These are phyloP conservation scores for Apiospora pterosperma DNA, from an alignment of 2,329 filamentous ascomycete species.

Conservation along the genomic window DNA sequence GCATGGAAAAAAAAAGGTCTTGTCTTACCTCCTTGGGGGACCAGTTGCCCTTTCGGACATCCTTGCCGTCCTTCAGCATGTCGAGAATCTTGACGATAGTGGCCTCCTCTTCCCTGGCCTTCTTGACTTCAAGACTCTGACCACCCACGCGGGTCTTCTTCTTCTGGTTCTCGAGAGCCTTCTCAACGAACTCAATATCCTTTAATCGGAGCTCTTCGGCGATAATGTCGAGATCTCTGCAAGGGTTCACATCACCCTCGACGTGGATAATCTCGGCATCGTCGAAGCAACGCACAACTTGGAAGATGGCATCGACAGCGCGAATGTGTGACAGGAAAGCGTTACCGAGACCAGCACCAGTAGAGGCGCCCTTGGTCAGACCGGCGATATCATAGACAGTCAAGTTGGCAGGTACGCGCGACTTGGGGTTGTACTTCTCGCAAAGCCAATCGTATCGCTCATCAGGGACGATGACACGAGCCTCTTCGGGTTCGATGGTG, in stretches of 20 bases:
- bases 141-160: slow-evolving; percentile 95
- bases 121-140: slow-evolving; percentile 96
- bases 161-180: slow-evolving; percentile 84
- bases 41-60: slow-evolving; percentile 90
- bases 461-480: slow-evolving; percentile 94
- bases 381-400: slow-evolving; percentile 99
- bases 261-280: slow-evolving; percentile 99
- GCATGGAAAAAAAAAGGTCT: slow-evolving; percentile 16
- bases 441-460: slow-evolving; percentile 94
- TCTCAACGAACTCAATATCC: slow-evolving; percentile 98
- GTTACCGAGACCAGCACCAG: slow-evolving; percentile 95
- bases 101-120: slow-evolving; percentile 89
- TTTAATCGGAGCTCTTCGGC: slow-evolving; percentile 94
- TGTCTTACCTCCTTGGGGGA: slow-evolving; percentile 84
- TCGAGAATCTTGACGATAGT: slow-evolving; percentile 87
- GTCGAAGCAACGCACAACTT: slow-evolving; percentile 95
- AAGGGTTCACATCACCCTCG: slow-evolving; percentile 95
- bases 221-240: slow-evolving; percentile 93
- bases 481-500: slow-evolving; percentile 98
- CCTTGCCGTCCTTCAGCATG: slow-evolving; percentile 83
- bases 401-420: slow-evolving; percentile 91
- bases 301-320: slow-evolving; percentile 96
- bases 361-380: slow-evolving; percentile 91
- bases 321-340: slow-evolving; percentile 98
- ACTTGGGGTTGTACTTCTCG: slow-evolving; percentile 97